Evolutionary conservation across 192 early-diverging fungal species (phyloP).

Genomic region (Coemansia erecta): DNA sequence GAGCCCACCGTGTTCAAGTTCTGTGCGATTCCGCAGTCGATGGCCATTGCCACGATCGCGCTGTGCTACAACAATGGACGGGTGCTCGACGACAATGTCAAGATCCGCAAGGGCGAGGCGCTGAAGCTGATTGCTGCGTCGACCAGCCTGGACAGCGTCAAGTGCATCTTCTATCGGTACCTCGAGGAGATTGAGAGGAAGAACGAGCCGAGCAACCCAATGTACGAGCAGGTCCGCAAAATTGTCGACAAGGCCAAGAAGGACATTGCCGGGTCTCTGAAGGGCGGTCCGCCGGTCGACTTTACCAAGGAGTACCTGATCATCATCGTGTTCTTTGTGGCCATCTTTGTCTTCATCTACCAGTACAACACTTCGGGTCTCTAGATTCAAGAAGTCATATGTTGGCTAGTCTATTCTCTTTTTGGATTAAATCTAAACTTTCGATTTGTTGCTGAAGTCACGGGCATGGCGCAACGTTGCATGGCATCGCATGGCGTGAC

Average conservation of each 20-base stretch:
- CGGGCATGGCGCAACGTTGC: no score
- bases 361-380: constrained; percentile 7
- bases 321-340: constrained; percentile 28
- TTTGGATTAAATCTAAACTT: not conserved
- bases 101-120: constrained; percentile 90
- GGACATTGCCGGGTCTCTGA: constrained; percentile 40
- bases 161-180: constrained; percentile 66
- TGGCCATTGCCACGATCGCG: constrained; percentile 93
- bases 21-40: constrained; percentile 98
- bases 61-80: constrained; percentile 83
- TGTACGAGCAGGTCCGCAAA: constrained; percentile 62
- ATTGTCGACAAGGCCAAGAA: constrained; percentile 53
- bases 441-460: no score
- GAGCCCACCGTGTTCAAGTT: constrained; percentile 88
- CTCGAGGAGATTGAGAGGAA: constrained; percentile 60
- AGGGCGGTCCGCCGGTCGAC: constrained; percentile 46
- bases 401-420: not conserved
- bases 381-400: constrained; percentile 8
- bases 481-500: no score
- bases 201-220: constrained; percentile 60
- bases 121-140: constrained; percentile 66
- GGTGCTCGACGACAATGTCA: constrained; percentile 78
- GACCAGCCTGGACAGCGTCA: constrained; percentile 57
- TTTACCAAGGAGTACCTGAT: constrained; percentile 42
- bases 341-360: constrained; percentile 30